Evolutionary conservation across 1,139 yeast genomes (phyloP).

Genomic region (Geotrichum cucujoidarum): DNA sequence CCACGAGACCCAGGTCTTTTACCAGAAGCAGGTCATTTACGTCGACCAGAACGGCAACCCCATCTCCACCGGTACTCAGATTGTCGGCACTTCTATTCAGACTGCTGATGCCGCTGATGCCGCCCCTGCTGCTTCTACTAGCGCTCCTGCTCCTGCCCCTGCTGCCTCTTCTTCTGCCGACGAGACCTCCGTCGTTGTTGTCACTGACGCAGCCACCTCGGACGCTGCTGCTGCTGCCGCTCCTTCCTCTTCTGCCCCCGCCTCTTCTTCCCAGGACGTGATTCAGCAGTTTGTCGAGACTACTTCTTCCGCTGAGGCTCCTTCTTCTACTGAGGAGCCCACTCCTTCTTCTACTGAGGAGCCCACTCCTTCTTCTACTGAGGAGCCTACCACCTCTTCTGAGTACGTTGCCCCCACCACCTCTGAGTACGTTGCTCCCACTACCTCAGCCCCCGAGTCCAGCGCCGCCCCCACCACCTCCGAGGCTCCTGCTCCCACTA

Average conservation of each 20-base stretch:
- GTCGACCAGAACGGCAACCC: slow-evolving; percentile 37
- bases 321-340: slow-evolving; percentile 28
- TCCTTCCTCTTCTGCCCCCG: slow-evolving; percentile 20
- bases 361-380: slow-evolving; percentile 30
- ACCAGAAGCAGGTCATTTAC: slow-evolving; percentile 35
- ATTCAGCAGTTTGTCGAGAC: slow-evolving; percentile 21
- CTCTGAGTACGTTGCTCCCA: slow-evolving; percentile 28
- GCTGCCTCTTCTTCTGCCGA: slow-evolving; percentile 25
- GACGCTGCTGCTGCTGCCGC: slow-evolving; percentile 41
- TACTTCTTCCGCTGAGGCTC: slow-evolving; percentile 24
- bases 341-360: slow-evolving; percentile 29
- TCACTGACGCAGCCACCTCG: slow-evolving; percentile 36
- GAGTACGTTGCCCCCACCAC: slow-evolving; percentile 30
- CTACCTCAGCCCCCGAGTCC: slow-evolving; percentile 23
- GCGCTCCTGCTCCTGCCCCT: slow-evolving; percentile 21
- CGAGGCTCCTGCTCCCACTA: slow-evolving; percentile 28
- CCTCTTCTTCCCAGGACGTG: slow-evolving; percentile 25
- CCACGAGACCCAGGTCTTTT: slow-evolving; percentile 33
- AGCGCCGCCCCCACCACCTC: slow-evolving; percentile 25
- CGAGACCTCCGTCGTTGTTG: slow-evolving; percentile 32
- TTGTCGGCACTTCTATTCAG: slow-evolving; percentile 32
- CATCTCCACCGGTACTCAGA: slow-evolving; percentile 30
- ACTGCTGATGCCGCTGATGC: slow-evolving; percentile 33
- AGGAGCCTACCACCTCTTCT: no score
- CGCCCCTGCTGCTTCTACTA: slow-evolving; percentile 20